Evolutionary conservation across 2,329 filamentous ascomycete genomes (phyloP).

Genomic region (Cercospora sesami): DNA sequence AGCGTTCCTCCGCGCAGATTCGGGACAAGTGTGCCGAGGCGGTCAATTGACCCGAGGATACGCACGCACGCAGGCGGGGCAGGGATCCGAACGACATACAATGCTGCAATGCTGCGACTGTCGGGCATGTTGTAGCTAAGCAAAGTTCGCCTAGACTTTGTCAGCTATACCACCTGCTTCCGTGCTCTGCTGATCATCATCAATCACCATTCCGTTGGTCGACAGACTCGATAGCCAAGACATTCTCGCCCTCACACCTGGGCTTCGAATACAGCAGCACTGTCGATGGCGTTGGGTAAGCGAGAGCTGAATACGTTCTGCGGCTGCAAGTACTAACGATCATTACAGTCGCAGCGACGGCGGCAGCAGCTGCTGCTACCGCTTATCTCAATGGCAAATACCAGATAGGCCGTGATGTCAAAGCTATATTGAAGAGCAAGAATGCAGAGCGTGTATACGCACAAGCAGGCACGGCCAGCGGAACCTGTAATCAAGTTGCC

Average conservation of each 20-base stretch:
- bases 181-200: background rate
- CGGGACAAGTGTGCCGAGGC: conserved; percentile 2
- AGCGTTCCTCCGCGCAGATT: background rate
- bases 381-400: conserved; percentile 69
- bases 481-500: background rate
- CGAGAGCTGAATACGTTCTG: background rate
- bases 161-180: conserved; percentile 2
- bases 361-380: conserved; percentile 35
- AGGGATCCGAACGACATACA: background rate
- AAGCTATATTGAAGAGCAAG: conserved; percentile 46
- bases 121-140: background rate
- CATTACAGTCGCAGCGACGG: conserved; percentile 19
- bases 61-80: background rate
- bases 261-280: background rate
- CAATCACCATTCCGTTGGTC: background rate
- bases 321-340: background rate
- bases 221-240: background rate
- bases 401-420: conserved; percentile 62
- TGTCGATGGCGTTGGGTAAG: conserved; percentile 8
- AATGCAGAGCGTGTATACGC: conserved; percentile 49
- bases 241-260: background rate
- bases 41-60: conserved; percentile 8
- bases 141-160: background rate
- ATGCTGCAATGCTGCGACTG: background rate
- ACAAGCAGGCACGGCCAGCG: conserved; percentile 48